These are phyloP conservation scores for Musa itinerans DNA, from an alignment of 176 grass and related monocot species.

Conservation along the genomic window DNA sequence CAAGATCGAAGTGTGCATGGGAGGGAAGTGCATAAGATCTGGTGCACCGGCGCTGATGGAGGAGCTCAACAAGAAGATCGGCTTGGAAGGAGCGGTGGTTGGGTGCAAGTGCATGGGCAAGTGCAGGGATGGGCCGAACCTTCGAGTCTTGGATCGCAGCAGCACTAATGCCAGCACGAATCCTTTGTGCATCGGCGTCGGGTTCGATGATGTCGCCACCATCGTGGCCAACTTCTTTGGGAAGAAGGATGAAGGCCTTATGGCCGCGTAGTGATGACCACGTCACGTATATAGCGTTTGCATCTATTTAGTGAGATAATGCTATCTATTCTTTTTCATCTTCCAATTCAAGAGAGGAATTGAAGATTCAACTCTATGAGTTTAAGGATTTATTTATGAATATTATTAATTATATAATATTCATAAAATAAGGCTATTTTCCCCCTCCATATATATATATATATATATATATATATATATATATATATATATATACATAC, in stretches of 20 bases:
- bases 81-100: background rate
- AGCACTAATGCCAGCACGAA: slow-evolving; percentile 11
- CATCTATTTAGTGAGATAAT: no score
- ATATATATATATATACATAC: no score
- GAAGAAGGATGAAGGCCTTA: slow-evolving; percentile 5
- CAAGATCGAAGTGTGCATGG: slow-evolving; percentile 71
- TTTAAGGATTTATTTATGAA: no score
- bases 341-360: no score
- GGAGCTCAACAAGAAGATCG: slow-evolving; percentile 45
- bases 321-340: no score
- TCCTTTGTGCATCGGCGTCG: slow-evolving; percentile 51
- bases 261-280: background rate
- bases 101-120: slow-evolving; percentile 90
- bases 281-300: no score
- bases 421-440: no score
- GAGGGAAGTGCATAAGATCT: slow-evolving; percentile 68
- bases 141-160: slow-evolving; percentile 18
- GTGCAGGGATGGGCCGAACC: slow-evolving; percentile 55
- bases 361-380: no score
- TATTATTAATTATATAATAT: no score
- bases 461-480: no score
- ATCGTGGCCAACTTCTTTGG: slow-evolving; percentile 37
- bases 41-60: slow-evolving; percentile 45
- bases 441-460: background rate
- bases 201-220: slow-evolving; percentile 54